phyloP scores from a whole-genome alignment of 1,139 yeast genomes.

The Pichia sorboxylosa region DNA sequence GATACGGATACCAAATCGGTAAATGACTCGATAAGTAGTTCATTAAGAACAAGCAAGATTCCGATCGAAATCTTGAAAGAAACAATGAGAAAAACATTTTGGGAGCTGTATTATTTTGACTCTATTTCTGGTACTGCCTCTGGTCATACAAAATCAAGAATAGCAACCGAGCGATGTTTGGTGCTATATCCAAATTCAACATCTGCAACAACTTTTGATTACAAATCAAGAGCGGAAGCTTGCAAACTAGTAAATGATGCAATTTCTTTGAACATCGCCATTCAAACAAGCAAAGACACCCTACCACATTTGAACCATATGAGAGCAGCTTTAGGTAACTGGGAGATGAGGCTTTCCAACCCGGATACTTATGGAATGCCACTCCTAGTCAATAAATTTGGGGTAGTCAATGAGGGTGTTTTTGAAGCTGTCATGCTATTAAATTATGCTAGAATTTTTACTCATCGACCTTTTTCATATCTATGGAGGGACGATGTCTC shows the following conservation, averaged over 20 bases:
- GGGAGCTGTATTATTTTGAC: conserved; percentile 40
- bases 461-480: conserved; percentile 39
- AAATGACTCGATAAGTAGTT: conserved; percentile 16
- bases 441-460: conserved; percentile 39
- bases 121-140: conserved; percentile 41
- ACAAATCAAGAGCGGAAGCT: conserved; percentile 35
- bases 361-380: conserved; percentile 34
- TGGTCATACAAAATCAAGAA: conserved; percentile 33
- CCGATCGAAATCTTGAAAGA: conserved; percentile 23
- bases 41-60: conserved; percentile 21
- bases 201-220: conserved; percentile 29
- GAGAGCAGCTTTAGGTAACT: conserved; percentile 35
- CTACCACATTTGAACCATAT: conserved; percentile 27
- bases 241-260: conserved; percentile 38
- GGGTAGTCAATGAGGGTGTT: conserved; percentile 38
- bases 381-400: conserved; percentile 29
- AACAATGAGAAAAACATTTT: conserved; percentile 32
- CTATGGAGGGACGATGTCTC: conserved; percentile 39
- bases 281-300: conserved; percentile 28
- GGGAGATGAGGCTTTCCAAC: conserved; percentile 36
- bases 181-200: conserved; percentile 30
- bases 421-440: conserved; percentile 36
- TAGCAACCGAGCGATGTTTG: conserved; percentile 25
- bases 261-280: conserved; percentile 33
- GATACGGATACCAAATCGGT: conserved; percentile 10